Evolutionary conservation across 116 monocot genomes (phyloP), one percentile per base, ranked within the genome.

Genomic region (Dioscorea cayenensis): DNA sequence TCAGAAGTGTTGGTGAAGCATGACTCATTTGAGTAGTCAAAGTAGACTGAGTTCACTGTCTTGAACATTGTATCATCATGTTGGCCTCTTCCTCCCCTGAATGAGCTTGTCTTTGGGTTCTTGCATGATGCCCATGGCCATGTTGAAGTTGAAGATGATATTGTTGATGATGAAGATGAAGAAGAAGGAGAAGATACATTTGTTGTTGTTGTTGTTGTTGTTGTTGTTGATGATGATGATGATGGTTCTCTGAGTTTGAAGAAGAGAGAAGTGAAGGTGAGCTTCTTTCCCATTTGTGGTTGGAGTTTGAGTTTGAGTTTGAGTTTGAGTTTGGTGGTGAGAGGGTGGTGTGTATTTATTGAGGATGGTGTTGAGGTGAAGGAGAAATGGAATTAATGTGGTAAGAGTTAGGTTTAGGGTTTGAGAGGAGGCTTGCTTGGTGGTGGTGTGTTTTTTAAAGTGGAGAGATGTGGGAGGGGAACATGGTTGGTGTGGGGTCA

Each of bases 31-130:
- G 51, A 63, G 52, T 79, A 63, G 52, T 79, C 79, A 66, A 79
- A 74, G 76, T 77, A 85, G 69, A 79, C 75, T 66, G 85, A 79
- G 82, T 85, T 85, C 58, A 74, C 73, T 14, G 82, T 82, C 79
- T 79, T 85, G 73, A 66, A 76, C 66, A 79, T 52, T 36, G 66
- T 52, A 28, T 61, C 55, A 55, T 3, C 48, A 29, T 10, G 19
- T 9, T n/a, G n/a, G n/a, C 14, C 32, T 43, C 6, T 19, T 36
- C 10, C 68, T 37, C 18, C 65, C 7, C 84, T 65, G 84, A 84
- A 84, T 6, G 84, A 84, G 49, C 36, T n/a, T 25, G 84, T 84
- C 66, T 68, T 76, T 21, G 84, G 84, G 9, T 84, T 73, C 73
- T 55, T 73, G 72, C 84, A 84, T 1, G 83, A 69, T 9, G 79